A percentile compares a stretch with the other conserved stretches of the same genome.
Conservation (phyloP, 106 monocot species). For the Dendrobium chrysotoxum region DNA sequence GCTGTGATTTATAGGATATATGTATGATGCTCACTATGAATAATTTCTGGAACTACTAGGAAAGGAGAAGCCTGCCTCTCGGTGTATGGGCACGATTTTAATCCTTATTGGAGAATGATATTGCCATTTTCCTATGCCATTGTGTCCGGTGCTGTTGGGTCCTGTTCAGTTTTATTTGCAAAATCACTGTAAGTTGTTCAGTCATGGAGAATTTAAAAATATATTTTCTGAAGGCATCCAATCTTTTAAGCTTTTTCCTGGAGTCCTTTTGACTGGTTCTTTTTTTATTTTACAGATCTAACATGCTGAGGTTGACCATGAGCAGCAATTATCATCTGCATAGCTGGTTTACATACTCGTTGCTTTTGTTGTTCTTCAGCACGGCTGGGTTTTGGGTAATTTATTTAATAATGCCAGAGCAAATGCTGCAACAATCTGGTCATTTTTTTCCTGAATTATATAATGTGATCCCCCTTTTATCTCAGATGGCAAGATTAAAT, state of each 20-base stretch:
- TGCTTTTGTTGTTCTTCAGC: slow-evolving; percentile 74
- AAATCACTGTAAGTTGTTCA: slow-evolving; percentile 79
- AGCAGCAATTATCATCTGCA: slow-evolving; percentile 76
- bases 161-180: slow-evolving; percentile 96
- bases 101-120: slow-evolving; percentile 61
- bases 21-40: slow-evolving; percentile 6
- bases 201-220: neutral
- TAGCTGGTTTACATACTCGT: slow-evolving; percentile 92
- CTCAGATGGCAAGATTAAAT: slow-evolving; percentile 95
- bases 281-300: slow-evolving; percentile 48
- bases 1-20: neutral
- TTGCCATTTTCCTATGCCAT: slow-evolving; percentile 91
- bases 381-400: slow-evolving; percentile 99
- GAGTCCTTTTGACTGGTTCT: neutral
- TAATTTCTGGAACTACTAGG: slow-evolving; percentile 32
- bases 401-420: neutral
- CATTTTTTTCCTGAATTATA: neutral
- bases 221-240: neutral
- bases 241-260: neutral
- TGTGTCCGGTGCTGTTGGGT: slow-evolving; percentile 94
- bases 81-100: slow-evolving; percentile 37
- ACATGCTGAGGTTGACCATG: slow-evolving; percentile 85
- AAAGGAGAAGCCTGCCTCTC: slow-evolving; percentile 57
- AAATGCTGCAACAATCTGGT: neutral
- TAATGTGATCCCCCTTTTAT: slow-evolving; percentile 8